These are phyloP conservation scores for Candida sanyaensis DNA, from an alignment of 1,139 yeast species.

Conservation along the genomic window DNA sequence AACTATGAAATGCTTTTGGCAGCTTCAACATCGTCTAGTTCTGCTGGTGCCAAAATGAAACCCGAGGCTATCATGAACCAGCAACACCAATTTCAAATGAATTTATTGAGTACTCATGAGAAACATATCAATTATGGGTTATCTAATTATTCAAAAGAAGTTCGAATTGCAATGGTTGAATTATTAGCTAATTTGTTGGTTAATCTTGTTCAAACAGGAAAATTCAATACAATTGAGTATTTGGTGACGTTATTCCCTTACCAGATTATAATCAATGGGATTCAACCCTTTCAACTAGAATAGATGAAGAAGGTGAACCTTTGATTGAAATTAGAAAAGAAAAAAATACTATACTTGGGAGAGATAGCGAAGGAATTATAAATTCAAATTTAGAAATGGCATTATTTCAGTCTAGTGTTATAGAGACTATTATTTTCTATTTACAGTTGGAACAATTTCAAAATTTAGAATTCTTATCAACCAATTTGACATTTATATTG, in stretches of 20 bases:
- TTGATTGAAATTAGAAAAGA: conserved; percentile 22
- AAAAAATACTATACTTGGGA: conserved; percentile 21
- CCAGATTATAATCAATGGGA: conserved; percentile 32
- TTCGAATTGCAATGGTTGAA: conserved; percentile 42
- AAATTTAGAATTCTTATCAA: conserved; percentile 36
- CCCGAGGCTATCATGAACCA: conserved; percentile 46
- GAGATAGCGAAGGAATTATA: conserved; percentile 31
- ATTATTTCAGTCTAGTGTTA: conserved; percentile 33
- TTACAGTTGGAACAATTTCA: conserved; percentile 47
- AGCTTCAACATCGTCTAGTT: conserved; percentile 36
- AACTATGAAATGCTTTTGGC: conserved; percentile 42
- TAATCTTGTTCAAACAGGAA: conserved; percentile 43
- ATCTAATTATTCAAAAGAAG: conserved; percentile 33
- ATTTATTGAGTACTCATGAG: conserved; percentile 32
- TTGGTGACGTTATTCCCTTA: conserved; percentile 30
- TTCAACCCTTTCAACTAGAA: conserved; percentile 11
- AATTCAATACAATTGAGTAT: conserved; percentile 38
- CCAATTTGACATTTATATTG: conserved; percentile 29
- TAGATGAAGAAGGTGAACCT: conserved; percentile 21
- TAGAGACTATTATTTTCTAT: conserved; percentile 38
- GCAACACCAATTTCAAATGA: conserved; percentile 40
- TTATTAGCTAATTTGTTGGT: conserved; percentile 35
- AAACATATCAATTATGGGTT: conserved; percentile 33
- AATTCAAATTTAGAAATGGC: conserved; percentile 21
- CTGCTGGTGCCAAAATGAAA: conserved; percentile 43